Evolutionary conservation across 345 rosid species (phyloP).

Genomic region (Isatis tinctoria): DNA sequence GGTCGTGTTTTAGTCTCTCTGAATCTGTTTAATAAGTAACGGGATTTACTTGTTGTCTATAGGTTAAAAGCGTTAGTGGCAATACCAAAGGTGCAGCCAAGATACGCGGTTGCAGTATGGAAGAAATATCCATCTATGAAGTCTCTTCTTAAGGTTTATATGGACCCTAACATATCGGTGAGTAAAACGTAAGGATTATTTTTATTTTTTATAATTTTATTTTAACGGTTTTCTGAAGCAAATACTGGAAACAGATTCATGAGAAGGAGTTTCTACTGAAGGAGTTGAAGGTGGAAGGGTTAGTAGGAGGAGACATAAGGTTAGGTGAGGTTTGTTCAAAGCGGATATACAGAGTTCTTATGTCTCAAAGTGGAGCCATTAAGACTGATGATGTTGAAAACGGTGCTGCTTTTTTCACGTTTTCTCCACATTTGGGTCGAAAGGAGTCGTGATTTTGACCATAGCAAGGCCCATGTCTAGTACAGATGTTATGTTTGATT

Average conservation of each 20-base stretch:
- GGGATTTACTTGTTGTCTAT: background rate
- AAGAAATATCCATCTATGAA: constrained; percentile 94
- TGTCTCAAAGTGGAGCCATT: constrained; percentile 66
- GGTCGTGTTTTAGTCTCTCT: background rate
- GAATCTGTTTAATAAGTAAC: background rate
- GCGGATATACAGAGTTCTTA: constrained; percentile 76
- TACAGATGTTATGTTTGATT: background rate
- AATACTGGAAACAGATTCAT: constrained; percentile 51
- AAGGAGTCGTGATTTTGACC: background rate
- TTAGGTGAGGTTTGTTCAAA: constrained; percentile 86
- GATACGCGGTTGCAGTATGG: constrained; percentile 79
- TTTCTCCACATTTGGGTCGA: background rate
- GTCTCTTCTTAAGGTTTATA: constrained; percentile 74
- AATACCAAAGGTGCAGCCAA: constrained; percentile 95
- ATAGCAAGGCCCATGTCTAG: background rate
- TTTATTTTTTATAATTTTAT: background rate
- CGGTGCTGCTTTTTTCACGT: constrained; percentile 77
- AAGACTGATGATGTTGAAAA: constrained; percentile 83
- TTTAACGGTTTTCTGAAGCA: background rate
- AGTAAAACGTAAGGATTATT: constrained; percentile 23
- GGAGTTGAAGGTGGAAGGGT: constrained; percentile 70
- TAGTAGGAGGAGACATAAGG: constrained; percentile 62
- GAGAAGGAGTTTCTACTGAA: constrained; percentile 85
- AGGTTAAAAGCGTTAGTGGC: constrained; percentile 93
- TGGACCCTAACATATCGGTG: constrained; percentile 78